phyloP scores from a whole-genome alignment of 108 stramenopile genomes.

The Skeletonema grethae region DNA sequence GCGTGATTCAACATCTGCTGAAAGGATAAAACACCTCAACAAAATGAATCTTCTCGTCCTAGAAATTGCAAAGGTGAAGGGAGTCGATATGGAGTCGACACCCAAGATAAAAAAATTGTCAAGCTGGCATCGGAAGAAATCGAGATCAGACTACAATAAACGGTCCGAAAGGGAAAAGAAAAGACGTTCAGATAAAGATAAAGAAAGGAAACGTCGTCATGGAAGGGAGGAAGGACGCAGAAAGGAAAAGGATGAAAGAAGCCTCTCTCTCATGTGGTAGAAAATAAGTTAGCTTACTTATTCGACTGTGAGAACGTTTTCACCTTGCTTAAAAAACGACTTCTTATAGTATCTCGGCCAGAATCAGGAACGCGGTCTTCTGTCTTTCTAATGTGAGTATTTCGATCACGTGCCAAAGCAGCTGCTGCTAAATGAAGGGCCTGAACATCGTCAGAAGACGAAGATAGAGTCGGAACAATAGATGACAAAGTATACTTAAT shows the following conservation, averaged over 20 bases:
- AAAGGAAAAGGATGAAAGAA: conserved; percentile 6
- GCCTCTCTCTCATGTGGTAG: not conserved
- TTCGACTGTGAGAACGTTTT: conserved; percentile 12
- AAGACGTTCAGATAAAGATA: conserved; percentile 33
- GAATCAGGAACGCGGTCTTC: not conserved
- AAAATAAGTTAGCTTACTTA: not conserved
- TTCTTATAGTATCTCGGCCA: conserved; percentile 12
- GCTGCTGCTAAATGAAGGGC: conserved; percentile 42
- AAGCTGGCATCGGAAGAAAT: conserved; percentile 37
- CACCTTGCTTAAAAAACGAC: conserved; percentile 17
- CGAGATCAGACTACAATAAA: not conserved
- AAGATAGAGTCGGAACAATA: conserved; percentile 30
- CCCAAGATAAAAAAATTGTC: conserved; percentile 6
- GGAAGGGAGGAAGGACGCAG: not conserved
- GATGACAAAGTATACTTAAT: conserved; percentile 42
- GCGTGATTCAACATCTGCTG: conserved; percentile 30
- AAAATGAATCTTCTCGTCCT: conserved; percentile 43
- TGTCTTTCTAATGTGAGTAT: conserved; percentile 25
- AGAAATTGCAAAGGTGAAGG: conserved; percentile 32
- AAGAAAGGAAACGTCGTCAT: conserved; percentile 15
- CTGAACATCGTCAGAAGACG: conserved; percentile 21
- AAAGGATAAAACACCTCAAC: conserved; percentile 34
- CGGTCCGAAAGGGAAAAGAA: not conserved
- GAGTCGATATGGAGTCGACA: conserved; percentile 14
- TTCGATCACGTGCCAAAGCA: conserved; percentile 40